Percentiles rank a stretch among this genome's conserved stretches.
Evolutionary conservation across 352 stramenopile species (phyloP).

Genomic region (Blastocystis sp.): DNA sequence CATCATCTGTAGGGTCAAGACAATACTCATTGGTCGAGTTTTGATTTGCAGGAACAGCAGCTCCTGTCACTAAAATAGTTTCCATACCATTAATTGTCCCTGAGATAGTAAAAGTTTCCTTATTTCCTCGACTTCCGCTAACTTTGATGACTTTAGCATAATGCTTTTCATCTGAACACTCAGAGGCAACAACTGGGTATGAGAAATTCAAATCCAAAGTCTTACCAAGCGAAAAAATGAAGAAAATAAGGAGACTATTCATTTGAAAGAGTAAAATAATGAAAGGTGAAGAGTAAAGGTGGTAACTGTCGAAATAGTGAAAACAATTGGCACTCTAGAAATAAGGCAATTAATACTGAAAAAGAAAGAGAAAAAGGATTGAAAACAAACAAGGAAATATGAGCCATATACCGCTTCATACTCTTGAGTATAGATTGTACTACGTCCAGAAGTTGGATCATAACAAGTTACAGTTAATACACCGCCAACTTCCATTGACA

Average conservation of each 20-base stretch:
- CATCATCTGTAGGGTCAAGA: neutral
- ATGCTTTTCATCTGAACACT: neutral
- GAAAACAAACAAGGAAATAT: conserved; percentile 33
- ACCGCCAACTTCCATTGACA: conserved; percentile 33
- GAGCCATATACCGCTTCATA: conserved; percentile 26
- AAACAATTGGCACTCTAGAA: neutral
- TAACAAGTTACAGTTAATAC: conserved; percentile 1
- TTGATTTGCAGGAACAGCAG: neutral
- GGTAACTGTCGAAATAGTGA: neutral
- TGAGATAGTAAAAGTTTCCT: conserved; percentile 26
- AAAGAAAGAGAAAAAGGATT: neutral
- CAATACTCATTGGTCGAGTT: neutral
- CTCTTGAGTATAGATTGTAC: neutral
- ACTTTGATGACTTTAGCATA: neutral
- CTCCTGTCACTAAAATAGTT: neutral
- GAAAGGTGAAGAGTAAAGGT: neutral
- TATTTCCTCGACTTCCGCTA: neutral
- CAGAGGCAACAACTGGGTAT: neutral
- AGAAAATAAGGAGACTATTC: neutral
- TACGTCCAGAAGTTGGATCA: neutral
- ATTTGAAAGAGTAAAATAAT: neutral
- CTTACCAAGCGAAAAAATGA: neutral
- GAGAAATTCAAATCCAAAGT: neutral
- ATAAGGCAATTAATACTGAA: neutral
- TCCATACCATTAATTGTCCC: neutral